Evolutionary conservation across 495 filamentous ascomycete species (phyloP).

Genomic region (Apiosordaria backusii): DNA sequence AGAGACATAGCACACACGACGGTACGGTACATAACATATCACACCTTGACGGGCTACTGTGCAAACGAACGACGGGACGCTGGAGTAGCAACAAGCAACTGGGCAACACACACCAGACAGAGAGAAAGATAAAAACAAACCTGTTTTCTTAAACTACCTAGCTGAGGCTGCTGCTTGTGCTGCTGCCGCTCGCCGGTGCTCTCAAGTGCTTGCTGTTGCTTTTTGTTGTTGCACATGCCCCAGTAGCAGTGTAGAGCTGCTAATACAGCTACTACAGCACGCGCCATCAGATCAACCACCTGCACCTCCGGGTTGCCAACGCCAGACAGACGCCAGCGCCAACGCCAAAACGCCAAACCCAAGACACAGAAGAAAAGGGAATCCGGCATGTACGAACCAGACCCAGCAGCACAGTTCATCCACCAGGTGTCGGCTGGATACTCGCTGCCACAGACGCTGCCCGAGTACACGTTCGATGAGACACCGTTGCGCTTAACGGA

Average conservation of each 20-base stretch:
- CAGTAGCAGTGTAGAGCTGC: too few relatives aligned
- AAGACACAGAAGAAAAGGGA: background rate
- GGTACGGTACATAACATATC: conserved; percentile 18
- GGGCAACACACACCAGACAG: conserved; percentile 11
- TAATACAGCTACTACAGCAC: too few relatives aligned
- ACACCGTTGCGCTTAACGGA: conserved; percentile 38
- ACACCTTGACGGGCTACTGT: background rate
- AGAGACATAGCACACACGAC: conserved; percentile 14
- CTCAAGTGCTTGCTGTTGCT: conserved; percentile 6
- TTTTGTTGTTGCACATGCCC: background rate
- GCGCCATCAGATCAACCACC: too few relatives aligned
- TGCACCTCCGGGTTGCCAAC: background rate
- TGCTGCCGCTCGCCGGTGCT: background rate
- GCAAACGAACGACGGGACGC: conserved; percentile 3
- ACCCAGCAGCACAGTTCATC: background rate
- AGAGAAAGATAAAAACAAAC: conserved; percentile 17
- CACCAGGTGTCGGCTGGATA: background rate
- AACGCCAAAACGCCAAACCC: too few relatives aligned
- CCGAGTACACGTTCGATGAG: conserved; percentile 45
- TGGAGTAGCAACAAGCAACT: background rate
- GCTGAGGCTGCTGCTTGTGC: conserved; percentile 10
- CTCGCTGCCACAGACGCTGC: background rate
- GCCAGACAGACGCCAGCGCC: too few relatives aligned
- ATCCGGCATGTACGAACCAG: conserved; percentile 1
- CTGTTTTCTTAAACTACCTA: conserved; percentile 5